Conservation (phyloP, 371 early-diverging fungal genomes). For the Entomophthora muscae region DNA sequence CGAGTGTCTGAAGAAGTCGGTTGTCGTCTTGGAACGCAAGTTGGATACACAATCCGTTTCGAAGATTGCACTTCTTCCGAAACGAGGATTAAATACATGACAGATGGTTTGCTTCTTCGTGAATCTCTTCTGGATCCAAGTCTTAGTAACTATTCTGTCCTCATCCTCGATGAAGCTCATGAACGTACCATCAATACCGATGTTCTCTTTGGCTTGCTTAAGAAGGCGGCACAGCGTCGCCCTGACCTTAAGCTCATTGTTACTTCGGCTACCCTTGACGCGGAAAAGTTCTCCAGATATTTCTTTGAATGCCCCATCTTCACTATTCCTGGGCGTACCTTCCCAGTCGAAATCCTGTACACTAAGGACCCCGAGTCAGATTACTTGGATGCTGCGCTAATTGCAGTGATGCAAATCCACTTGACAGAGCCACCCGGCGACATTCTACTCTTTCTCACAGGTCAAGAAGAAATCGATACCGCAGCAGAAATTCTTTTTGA, state of each 20-base stretch:
- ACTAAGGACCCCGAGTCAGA: conserved; percentile 88
- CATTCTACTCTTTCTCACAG: conserved; percentile 94
- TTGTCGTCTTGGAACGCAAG: conserved; percentile 82
- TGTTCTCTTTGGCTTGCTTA: conserved; percentile 91
- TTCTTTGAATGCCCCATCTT: conserved; percentile 76
- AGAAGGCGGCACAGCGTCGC: conserved; percentile 59
- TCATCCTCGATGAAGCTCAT: conserved; percentile 99
- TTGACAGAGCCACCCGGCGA: conserved; percentile 91
- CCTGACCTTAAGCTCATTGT: conserved; percentile 86
- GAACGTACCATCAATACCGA: conserved; percentile 96
- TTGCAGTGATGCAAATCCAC: conserved; percentile 94
- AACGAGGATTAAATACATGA: conserved; percentile 96
- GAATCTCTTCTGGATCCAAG: conserved; percentile 84
- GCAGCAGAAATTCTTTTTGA: conserved; percentile 80
- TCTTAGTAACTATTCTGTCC: conserved; percentile 74
- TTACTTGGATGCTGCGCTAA: conserved; percentile 81
- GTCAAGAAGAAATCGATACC: conserved; percentile 96
- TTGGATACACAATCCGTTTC: conserved; percentile 97
- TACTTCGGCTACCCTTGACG: conserved; percentile 94
- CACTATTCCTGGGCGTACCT: conserved; percentile 91
- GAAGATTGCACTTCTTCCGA: conserved; percentile 90
- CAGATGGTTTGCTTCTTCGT: conserved; percentile 97
- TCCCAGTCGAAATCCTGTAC: conserved; percentile 87
- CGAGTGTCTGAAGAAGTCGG: conserved; percentile 98
- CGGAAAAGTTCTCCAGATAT: conserved; percentile 56